Evolutionary conservation across 1,139 yeast genomes (phyloP).

Genomic region (Lodderomyces pseudojiufengensis): DNA sequence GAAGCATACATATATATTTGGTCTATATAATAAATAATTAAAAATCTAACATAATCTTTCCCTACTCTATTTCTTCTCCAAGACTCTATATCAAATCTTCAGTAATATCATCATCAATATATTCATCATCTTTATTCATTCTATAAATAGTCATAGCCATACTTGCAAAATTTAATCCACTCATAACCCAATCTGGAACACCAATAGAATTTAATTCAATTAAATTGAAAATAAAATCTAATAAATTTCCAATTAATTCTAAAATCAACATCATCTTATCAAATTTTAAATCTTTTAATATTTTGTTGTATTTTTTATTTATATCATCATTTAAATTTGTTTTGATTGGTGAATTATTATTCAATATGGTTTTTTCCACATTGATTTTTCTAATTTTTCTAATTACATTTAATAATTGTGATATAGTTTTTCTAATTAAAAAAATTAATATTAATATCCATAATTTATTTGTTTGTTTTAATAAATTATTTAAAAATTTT

Average conservation of each 20-base stretch:
- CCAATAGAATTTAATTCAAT: slow-evolving; percentile 37
- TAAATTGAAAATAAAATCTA: slow-evolving; percentile 41
- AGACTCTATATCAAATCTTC: slow-evolving; percentile 42
- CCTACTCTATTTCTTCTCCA: no score
- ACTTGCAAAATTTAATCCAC: slow-evolving; percentile 39
- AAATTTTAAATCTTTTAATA: slow-evolving; percentile 41
- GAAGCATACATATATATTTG: no score
- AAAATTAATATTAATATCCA: slow-evolving; percentile 45
- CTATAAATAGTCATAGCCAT: slow-evolving; percentile 50
- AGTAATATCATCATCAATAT: slow-evolving; percentile 44
- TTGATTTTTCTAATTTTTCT: slow-evolving; percentile 39
- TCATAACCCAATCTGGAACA: slow-evolving; percentile 46
- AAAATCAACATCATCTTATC: slow-evolving; percentile 43
- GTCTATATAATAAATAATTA: no score
- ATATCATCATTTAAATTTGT: slow-evolving; percentile 23
- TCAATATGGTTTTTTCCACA: slow-evolving; percentile 34
- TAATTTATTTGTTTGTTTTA: slow-evolving; percentile 44
- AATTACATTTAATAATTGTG: slow-evolving; percentile 41
- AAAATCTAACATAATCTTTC: no score
- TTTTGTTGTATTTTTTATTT: slow-evolving; percentile 36
- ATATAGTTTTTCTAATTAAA: slow-evolving; percentile 40
- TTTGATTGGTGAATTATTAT: slow-evolving; percentile 14
- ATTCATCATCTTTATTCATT: slow-evolving; percentile 52
- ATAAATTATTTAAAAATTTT: slow-evolving; percentile 23
- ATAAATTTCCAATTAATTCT: slow-evolving; percentile 42